phyloP scores from a whole-genome alignment of 2,329 filamentous ascomycete genomes.

The Verticillium tricorpus region DNA sequence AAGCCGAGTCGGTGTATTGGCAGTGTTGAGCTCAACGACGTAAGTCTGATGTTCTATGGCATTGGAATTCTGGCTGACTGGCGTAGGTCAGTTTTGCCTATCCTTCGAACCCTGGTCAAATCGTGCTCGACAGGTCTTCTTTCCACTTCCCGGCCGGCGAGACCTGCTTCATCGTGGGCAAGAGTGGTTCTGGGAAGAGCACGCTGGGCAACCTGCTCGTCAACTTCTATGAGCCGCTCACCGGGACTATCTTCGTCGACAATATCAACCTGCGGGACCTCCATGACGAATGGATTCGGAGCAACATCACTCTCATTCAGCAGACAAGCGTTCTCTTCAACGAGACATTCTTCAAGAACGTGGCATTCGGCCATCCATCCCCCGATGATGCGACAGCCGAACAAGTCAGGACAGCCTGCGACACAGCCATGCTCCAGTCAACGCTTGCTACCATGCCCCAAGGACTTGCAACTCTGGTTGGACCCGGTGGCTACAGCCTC shows the following conservation, averaged over 20 bases:
- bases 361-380: constrained; percentile 62
- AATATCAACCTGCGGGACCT: constrained; percentile 56
- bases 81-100: constrained; percentile 78
- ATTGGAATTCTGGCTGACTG: background rate
- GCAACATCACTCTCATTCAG: constrained; percentile 76
- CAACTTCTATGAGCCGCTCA: constrained; percentile 65
- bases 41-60: constrained; percentile 32
- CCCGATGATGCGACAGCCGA: constrained; percentile 42
- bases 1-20: constrained; percentile 50
- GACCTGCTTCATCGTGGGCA: constrained; percentile 77
- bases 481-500: constrained; percentile 62
- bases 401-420: constrained; percentile 58
- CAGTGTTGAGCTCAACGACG: constrained; percentile 64
- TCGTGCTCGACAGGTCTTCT: constrained; percentile 55
- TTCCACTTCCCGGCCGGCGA: constrained; percentile 69
- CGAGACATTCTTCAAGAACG: constrained; percentile 73
- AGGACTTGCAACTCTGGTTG: constrained; percentile 69
- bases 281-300: constrained; percentile 66
- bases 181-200: constrained; percentile 89
- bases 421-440: constrained; percentile 63
- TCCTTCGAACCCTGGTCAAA: constrained; percentile 59
- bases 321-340: constrained; percentile 79
- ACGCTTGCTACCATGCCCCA: constrained; percentile 63
- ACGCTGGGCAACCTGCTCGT: constrained; percentile 78
- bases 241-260: constrained; percentile 67